Percentiles rank a stretch among this genome's conserved stretches.
Conservation (phyloP, 805 yeast genomes). For the Kluyveromyces aestuarii region DNA sequence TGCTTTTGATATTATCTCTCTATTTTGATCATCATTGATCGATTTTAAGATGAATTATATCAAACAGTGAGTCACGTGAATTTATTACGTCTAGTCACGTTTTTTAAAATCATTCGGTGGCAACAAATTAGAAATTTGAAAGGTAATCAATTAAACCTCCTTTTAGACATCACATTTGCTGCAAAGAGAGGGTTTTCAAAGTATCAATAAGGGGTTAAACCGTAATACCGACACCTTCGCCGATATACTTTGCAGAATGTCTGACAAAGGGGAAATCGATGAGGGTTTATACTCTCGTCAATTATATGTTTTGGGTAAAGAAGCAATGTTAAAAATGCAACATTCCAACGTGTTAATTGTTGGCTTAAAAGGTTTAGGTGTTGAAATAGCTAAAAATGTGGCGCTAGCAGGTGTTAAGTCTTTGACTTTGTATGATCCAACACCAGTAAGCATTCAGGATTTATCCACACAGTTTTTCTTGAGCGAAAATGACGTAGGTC, state of each 20-base stretch:
- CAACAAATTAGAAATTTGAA: no score
- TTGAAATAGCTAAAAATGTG: slow-evolving; percentile 93
- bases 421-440: slow-evolving; percentile 75
- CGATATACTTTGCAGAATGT: slow-evolving; percentile 7
- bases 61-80: no score
- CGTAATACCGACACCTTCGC: neutral
- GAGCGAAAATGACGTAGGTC: slow-evolving; percentile 61
- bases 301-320: slow-evolving; percentile 91
- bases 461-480: slow-evolving; percentile 87
- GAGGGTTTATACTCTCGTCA: slow-evolving; percentile 95
- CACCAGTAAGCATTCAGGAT: slow-evolving; percentile 55
- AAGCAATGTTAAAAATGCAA: slow-evolving; percentile 97
- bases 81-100: no score
- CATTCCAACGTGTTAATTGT: slow-evolving; percentile 82
- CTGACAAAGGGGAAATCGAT: slow-evolving; percentile 51
- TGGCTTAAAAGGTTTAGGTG: slow-evolving; percentile 88
- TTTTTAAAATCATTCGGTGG: no score
- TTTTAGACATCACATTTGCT: no score
- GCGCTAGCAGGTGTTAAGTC: slow-evolving; percentile 97
- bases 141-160: no score
- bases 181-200: no score
- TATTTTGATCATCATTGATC: no score
- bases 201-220: neutral
- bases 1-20: no score
- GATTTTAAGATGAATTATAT: no score